These are phyloP conservation scores for Acacia acuminata DNA, from an alignment of 306 rosid species.

Conservation along the genomic window DNA sequence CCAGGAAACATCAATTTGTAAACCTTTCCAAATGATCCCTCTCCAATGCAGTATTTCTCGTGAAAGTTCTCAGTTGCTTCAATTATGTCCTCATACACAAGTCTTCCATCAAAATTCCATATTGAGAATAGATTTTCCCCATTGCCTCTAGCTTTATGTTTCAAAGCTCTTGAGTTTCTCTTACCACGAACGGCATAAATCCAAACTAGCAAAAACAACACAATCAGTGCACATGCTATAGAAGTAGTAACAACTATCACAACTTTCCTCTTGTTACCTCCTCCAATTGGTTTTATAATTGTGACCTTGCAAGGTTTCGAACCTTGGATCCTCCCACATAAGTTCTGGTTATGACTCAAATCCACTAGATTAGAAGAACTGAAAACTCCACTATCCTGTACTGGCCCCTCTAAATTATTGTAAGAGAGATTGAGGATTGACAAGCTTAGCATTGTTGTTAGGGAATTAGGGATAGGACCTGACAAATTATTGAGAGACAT, in stretches of 20 bases:
- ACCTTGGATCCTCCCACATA: background rate
- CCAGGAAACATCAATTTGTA: background rate
- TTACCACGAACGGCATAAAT: too few species aligned
- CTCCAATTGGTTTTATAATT: accelerated
- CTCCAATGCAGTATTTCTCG: background rate
- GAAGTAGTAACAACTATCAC: background rate
- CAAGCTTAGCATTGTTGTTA: background rate
- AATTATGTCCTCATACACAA: background rate
- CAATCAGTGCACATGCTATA: background rate
- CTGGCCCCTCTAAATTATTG: background rate
- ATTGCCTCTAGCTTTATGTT: background rate
- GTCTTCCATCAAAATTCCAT: conserved; percentile 32
- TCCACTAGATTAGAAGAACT: background rate
- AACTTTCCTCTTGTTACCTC: background rate
- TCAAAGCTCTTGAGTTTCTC: conserved; percentile 10
- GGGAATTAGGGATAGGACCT: background rate
- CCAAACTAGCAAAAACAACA: background rate
- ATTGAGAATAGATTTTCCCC: background rate
- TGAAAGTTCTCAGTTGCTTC: background rate
- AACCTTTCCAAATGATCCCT: background rate
- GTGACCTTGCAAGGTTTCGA: background rate
- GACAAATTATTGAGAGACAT: background rate
- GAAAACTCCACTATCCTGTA: too few species aligned
- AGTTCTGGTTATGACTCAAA: too few species aligned
- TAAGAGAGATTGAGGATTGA: background rate